A percentile compares a stretch with the other conserved stretches of the same genome.
Evolutionary conservation across 179 eudicot species (phyloP).

Genomic region (Pouteria campechiana): DNA sequence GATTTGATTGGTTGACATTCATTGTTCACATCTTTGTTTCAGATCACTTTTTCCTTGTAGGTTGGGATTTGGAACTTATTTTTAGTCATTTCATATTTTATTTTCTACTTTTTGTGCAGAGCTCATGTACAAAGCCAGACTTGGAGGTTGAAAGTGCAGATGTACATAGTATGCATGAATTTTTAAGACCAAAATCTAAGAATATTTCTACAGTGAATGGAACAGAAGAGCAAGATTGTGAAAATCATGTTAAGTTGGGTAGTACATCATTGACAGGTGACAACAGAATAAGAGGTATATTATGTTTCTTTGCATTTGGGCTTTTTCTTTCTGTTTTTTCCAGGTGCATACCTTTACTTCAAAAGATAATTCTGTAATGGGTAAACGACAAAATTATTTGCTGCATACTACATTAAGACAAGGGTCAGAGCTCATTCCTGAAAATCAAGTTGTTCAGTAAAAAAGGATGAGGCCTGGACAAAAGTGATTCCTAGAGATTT

Average conservation of each 20-base stretch:
- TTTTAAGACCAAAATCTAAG: conserved; percentile 10
- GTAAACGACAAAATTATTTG: too few relatives aligned
- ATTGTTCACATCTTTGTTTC: too few relatives aligned
- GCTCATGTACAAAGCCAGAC: conserved; percentile 10
- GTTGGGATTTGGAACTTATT: background rate
- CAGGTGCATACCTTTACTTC: background rate
- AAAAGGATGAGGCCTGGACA: background rate
- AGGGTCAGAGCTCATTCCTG: too few relatives aligned
- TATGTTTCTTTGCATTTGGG: background rate
- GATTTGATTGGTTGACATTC: too few relatives aligned
- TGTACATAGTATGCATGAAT: conserved; percentile 17
- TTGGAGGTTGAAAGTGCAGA: conserved; percentile 13
- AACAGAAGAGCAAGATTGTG: conserved; percentile 8
- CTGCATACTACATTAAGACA: too few relatives aligned
- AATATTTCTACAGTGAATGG: conserved; percentile 9
- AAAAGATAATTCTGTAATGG: background rate
- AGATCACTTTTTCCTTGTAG: background rate
- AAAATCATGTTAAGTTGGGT: conserved; percentile 11
- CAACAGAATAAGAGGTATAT: conserved; percentile 12
- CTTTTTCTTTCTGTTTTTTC: background rate
- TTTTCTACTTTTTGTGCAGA: conserved; percentile 8
- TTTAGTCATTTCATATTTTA: conserved; percentile 7
- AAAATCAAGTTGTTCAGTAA: background rate
- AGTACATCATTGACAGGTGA: conserved; percentile 7
- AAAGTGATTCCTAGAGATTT: conserved; percentile 1